Evolutionary conservation across 768 basidiomycete genomes (phyloP), one percentile per base, ranked within the genome.

Genomic region (Boletus pseudo-olivaceus): DNA sequence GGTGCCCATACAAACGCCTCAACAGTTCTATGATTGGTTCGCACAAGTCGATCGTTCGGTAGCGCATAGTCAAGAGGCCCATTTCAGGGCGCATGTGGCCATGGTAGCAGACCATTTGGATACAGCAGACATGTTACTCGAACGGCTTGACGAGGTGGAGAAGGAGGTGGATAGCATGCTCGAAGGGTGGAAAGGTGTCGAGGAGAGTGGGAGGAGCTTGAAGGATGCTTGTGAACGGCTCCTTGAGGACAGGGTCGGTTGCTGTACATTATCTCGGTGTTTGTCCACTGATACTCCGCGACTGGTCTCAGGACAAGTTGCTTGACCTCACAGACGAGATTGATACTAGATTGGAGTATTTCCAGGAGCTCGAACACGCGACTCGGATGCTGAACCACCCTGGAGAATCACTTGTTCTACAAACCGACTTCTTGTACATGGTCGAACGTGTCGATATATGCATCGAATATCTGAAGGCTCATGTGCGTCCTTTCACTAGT

Each of bases 11-110:
- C 82, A 88, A 57, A 96, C 93, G 0, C 88, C 94, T 1, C 93
- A 98, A 63, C 93, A 98, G 61, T 96, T 99, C 72, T 93, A 95
- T 67, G 96, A 98, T 73, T 97, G 94, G 88, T 96, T 94, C 69
- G 79, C 91, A 4, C 78, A 89, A 38, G 85, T 99, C 49, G 94
- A 97, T 59, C 80, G 88, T 15, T 88, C 89, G 3, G 91, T 97
- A 35, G 88, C 93, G 8, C 93, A 93, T 63, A 90, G 90, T 55
- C 96, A 98, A 65, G 96, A 98, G 64, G 84, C 92, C 6, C 88
- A 94, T 66, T 98, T 97, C 68, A 81, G 92, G 26, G 84, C 85
- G 1, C 90, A 98, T 69, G 81, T 95, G 19, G 82, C 83, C 11
- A 83, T 82, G 56, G 82, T 98, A 14, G 77, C 83, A 4, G 82